Percentiles rank a stretch among this genome's conserved stretches.
Evolutionary conservation across 2,329 filamentous ascomycete genomes (phyloP).

Genomic region (Didymella exigua): DNA sequence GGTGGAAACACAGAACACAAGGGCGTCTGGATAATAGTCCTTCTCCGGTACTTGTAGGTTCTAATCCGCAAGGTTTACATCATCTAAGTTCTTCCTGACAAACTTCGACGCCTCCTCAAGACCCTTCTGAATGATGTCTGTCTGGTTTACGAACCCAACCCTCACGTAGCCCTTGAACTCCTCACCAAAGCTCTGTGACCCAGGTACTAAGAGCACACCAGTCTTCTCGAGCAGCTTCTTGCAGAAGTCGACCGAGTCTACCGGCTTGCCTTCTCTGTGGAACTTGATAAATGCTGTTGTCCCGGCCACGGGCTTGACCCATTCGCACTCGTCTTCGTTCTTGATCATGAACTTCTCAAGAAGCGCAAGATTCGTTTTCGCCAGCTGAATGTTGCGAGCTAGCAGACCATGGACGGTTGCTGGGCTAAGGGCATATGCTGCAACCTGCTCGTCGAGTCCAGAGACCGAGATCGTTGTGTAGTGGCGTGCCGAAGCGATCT

Average conservation of each 20-base stretch:
- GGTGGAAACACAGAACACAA: neutral
- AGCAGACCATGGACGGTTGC: slow-evolving; percentile 68
- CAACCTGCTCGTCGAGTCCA: slow-evolving; percentile 80
- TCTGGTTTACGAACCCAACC: slow-evolving; percentile 76
- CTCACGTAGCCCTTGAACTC: slow-evolving; percentile 76
- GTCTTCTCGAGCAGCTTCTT: slow-evolving; percentile 69
- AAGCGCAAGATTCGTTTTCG: slow-evolving; percentile 68
- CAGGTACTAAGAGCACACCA: slow-evolving; percentile 77
- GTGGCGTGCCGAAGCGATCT: slow-evolving; percentile 69
- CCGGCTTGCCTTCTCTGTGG: slow-evolving; percentile 61
- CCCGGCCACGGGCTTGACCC: slow-evolving; percentile 76
- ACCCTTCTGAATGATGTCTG: slow-evolving; percentile 69
- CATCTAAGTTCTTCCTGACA: slow-evolving; percentile 62
- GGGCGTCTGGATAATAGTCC: neutral
- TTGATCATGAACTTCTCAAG: slow-evolving; percentile 71
- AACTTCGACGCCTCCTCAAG: slow-evolving; percentile 62
- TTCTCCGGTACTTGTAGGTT: neutral
- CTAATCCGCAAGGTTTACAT: slow-evolving; percentile 51
- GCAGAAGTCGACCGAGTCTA: slow-evolving; percentile 77
- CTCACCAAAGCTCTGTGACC: slow-evolving; percentile 73
- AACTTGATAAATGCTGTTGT: slow-evolving; percentile 82
- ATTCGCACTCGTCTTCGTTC: slow-evolving; percentile 68
- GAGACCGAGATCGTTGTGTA: slow-evolving; percentile 88
- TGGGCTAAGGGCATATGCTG: slow-evolving; percentile 72
- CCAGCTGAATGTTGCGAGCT: slow-evolving; percentile 68